phyloP scores from a whole-genome alignment of 2,329 filamentous ascomycete species.

The Calonectria naviculata region DNA sequence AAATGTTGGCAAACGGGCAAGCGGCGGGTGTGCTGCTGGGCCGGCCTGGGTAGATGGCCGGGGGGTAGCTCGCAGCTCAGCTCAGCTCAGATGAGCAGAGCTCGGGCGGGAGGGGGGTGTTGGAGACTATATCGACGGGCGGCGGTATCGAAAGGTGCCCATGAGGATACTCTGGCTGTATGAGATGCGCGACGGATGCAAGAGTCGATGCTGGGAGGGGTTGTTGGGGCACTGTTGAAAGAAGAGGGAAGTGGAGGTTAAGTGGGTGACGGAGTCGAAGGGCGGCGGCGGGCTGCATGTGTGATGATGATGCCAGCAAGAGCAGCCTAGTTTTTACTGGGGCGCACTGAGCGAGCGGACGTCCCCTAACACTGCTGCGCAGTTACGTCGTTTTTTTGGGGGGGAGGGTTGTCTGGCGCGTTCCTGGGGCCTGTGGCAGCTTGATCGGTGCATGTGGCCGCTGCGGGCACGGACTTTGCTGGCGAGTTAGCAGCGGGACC shows the following conservation, averaged over 20 bases:
- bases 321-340: slow-evolving; percentile 35
- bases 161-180: slow-evolving; percentile 23
- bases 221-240: slow-evolving; percentile 4
- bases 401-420: neutral
- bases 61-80: slow-evolving; percentile 34
- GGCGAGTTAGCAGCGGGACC: slow-evolving; percentile 18
- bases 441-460: slow-evolving; percentile 2
- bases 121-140: slow-evolving; percentile 30
- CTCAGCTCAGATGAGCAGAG: slow-evolving; percentile 30
- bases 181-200: neutral
- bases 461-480: neutral
- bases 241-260: slow-evolving; percentile 12
- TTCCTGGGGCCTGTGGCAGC: neutral
- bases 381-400: neutral
- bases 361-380: neutral
- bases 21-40: slow-evolving; percentile 28
- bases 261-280: neutral
- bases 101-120: neutral
- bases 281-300: slow-evolving; percentile 12
- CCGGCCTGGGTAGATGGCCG: slow-evolving; percentile 25
- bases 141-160: slow-evolving; percentile 26
- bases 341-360: neutral
- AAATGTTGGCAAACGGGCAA: slow-evolving; percentile 16
- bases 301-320: slow-evolving; percentile 43
- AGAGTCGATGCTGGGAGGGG: slow-evolving; percentile 1